These are phyloP conservation scores for Podospora appendiculata DNA, from an alignment of 495 filamentous ascomycete genomes.

Conservation along the genomic window DNA sequence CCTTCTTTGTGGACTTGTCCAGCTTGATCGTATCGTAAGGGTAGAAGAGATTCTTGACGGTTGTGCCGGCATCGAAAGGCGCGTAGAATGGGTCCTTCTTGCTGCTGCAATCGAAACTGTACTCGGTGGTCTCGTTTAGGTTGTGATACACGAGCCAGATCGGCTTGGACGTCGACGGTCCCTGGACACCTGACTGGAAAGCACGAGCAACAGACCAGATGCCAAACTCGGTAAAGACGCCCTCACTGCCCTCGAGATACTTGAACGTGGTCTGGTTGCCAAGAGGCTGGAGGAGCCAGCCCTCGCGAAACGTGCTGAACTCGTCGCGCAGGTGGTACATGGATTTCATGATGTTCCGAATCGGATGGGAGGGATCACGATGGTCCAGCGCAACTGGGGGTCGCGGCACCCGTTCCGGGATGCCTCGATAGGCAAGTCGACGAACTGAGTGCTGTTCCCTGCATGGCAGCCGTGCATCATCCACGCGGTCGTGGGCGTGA, in stretches of 20 bases:
- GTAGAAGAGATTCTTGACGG: slow-evolving; percentile 60
- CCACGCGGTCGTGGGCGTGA: slow-evolving; percentile 60
- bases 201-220: slow-evolving; percentile 41
- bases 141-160: slow-evolving; percentile 65
- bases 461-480: slow-evolving; percentile 57
- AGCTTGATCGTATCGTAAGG: slow-evolving; percentile 56
- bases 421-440: slow-evolving; percentile 22
- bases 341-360: slow-evolving; percentile 54
- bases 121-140: slow-evolving; percentile 50
- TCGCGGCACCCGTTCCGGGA: slow-evolving; percentile 59
- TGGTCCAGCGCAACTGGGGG: slow-evolving; percentile 54
- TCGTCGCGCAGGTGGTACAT: slow-evolving; percentile 56
- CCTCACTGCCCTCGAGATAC: slow-evolving; percentile 48
- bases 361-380: slow-evolving; percentile 37
- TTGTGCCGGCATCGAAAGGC: slow-evolving; percentile 47
- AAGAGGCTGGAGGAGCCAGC: slow-evolving; percentile 49
- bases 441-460: slow-evolving; percentile 32
- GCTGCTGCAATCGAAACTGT: slow-evolving; percentile 51
- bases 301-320: slow-evolving; percentile 55
- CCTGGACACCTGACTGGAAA: slow-evolving; percentile 38
- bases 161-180: slow-evolving; percentile 44
- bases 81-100: slow-evolving; percentile 42
- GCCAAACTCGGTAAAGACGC: slow-evolving; percentile 53
- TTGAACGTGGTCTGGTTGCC: slow-evolving; percentile 52
- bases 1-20: slow-evolving; percentile 14